Base-by-base conservation (phyloP, 2,329 filamentous ascomycete genomes). In the Cadophora sp. region DNA sequence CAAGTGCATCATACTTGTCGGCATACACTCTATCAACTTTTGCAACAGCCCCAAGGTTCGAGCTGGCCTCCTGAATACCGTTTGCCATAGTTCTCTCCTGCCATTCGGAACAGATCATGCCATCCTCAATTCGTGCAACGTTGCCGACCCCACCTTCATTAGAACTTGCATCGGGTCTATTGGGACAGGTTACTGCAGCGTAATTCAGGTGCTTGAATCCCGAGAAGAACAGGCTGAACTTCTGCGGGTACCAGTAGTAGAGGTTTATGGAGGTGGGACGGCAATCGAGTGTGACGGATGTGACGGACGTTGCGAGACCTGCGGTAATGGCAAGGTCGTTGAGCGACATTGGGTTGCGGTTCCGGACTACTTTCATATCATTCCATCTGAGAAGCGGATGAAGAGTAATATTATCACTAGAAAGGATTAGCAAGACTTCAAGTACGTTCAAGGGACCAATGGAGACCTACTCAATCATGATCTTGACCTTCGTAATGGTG, bases 151-250 rank as follows among this genome's bases (percentile, higher is more conserved):
- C 20, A 33, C 53, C 24, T 8, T 27, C 50, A 4, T 18, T 9
- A 0, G 36, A 4, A 16, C 27, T 36, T n/a, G 5, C n/a, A 8
- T 39, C 7, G 14, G 47, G 45, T 8, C 39, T 30, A 5, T 39
- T 13, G 3, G 63, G 63, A 11, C n/a, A 33, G 4, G 56, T 45
- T 1, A 39, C 18, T 3, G 55, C 53, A 22, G 58, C 63, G 39
- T 65, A 43, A 5, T 47, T 65, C 20, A 65, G 33, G 16, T 8
- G 16, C 20, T 24, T 43, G 56, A 65, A 65, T 33, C 63, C 63
- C 4, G 55, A 65, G 45, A 51, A 33, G 36, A 41, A 65, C 16
- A 59, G 24, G 6, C 27, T 18, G 45, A 65, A 59, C 14, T 60
- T 43, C 11, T 50, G 22, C 2, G 48, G 56, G 47, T 59, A 65